Conservation (phyloP, 352 stramenopile species). For the Discostella stelligera region DNA sequence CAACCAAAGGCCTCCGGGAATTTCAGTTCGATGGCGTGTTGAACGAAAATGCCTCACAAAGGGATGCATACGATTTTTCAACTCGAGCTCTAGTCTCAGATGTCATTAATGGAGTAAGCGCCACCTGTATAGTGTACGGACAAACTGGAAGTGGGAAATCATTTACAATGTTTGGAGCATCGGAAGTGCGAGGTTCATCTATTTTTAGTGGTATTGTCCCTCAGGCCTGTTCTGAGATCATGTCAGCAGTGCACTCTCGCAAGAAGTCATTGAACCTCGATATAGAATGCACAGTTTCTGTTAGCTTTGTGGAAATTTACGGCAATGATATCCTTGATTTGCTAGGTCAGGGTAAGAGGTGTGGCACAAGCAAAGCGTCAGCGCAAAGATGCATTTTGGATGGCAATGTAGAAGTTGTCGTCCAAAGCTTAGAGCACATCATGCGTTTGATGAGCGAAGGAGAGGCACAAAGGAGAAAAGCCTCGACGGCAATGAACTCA, state of each 20-base stretch:
- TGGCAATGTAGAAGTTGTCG: conserved; percentile 43
- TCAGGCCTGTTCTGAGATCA: conserved; percentile 60
- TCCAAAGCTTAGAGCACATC: conserved; percentile 32
- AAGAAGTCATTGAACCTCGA: conserved; percentile 33
- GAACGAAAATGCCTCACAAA: conserved; percentile 27
- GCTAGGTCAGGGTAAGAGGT: conserved; percentile 37
- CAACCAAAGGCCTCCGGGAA: conserved; percentile 51
- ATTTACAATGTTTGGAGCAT: conserved; percentile 58
- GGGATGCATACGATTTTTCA: conserved; percentile 43
- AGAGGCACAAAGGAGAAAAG: conserved; percentile 52
- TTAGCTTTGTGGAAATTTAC: conserved; percentile 71
- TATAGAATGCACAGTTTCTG: conserved; percentile 43
- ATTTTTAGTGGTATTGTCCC: conserved; percentile 61
- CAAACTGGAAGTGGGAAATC: conserved; percentile 61
- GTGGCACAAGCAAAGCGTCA: conserved; percentile 56
- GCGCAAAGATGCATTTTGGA: conserved; percentile 49
- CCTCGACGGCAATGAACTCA: conserved; percentile 66
- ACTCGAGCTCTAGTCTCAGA: conserved; percentile 51
- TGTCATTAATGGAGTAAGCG: conserved; percentile 69
- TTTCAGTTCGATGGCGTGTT: conserved; percentile 63
- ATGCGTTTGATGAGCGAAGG: conserved; percentile 35
- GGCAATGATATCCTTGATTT: conserved; percentile 65
- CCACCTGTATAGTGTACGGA: conserved; percentile 71
- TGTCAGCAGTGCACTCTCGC: conserved; percentile 50
- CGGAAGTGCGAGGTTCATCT: conserved; percentile 11